Evolutionary conservation across 345 rosid genomes (phyloP).

Genomic region (Sonneratia alba): DNA sequence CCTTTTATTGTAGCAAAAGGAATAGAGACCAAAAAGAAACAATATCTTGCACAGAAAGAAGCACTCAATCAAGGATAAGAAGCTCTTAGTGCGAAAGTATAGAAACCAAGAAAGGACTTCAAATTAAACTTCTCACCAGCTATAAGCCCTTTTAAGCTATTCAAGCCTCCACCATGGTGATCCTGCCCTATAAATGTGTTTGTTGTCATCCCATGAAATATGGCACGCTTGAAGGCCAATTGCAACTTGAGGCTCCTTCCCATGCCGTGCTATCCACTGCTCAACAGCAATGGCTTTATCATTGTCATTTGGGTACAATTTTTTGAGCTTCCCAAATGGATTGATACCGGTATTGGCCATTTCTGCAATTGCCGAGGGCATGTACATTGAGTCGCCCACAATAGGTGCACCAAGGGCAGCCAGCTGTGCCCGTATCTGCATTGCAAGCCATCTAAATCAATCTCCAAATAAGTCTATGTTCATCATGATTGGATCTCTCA

Average conservation of each 20-base stretch:
- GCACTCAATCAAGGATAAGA: background rate
- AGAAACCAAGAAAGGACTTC: background rate
- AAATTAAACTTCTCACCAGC: conserved; percentile 2
- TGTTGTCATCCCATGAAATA: conserved; percentile 75
- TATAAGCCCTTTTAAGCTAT: background rate
- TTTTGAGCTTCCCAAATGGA: conserved; percentile 56
- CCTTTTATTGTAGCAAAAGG: background rate
- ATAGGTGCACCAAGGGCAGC: conserved; percentile 84
- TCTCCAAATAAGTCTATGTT: background rate
- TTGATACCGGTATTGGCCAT: conserved; percentile 42
- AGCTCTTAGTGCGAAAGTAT: background rate
- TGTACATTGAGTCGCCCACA: conserved; percentile 88
- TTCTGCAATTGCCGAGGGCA: conserved; percentile 80
- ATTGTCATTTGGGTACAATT: conserved; percentile 20
- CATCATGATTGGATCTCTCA: background rate
- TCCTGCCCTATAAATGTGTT: conserved; percentile 58
- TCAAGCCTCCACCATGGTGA: conserved; percentile 78
- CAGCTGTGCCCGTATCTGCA: conserved; percentile 81
- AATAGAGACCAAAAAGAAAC: background rate
- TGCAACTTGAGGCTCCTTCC: conserved; percentile 67
- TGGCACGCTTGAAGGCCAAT: conserved; percentile 91
- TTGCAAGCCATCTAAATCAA: conserved; percentile 5
- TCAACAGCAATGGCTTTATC: conserved; percentile 44
- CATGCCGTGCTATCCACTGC: conserved; percentile 61
- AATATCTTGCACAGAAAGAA: background rate